phyloP scores from a whole-genome alignment of 768 basidiomycete genomes.

The Collybia sp. region DNA sequence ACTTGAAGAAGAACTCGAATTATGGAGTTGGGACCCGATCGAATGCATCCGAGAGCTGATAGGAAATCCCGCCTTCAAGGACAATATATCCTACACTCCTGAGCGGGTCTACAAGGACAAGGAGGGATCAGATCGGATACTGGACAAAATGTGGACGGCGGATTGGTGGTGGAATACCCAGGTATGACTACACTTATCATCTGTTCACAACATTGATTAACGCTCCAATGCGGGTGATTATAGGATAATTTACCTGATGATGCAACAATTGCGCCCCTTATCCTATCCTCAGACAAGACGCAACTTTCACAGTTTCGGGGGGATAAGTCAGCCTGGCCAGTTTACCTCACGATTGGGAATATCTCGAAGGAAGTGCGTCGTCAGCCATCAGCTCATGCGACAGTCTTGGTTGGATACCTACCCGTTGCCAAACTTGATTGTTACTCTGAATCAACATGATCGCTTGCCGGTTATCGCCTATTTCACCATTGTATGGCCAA shows the following conservation, averaged over 20 bases:
- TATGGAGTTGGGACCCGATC: slow-evolving; percentile 17
- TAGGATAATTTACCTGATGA: slow-evolving; percentile 4
- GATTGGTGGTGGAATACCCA: slow-evolving; percentile 24
- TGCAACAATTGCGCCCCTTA: slow-evolving; percentile 21
- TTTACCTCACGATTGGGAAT: slow-evolving; percentile 33
- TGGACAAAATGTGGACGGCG: background rate
- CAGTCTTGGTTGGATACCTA: slow-evolving; percentile 27
- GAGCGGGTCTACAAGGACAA: slow-evolving; percentile 17
- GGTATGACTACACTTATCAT: slow-evolving; percentile 6
- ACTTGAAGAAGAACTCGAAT: slow-evolving; percentile 12
- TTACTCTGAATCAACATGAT: slow-evolving; percentile 9
- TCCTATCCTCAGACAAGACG: slow-evolving; percentile 21
- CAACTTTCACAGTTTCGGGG: no score
- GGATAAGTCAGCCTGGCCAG: slow-evolving; percentile 29
- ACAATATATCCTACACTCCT: slow-evolving; percentile 18
- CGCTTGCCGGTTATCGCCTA: slow-evolving; percentile 15
- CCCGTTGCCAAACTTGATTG: slow-evolving; percentile 25
- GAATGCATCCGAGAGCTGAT: slow-evolving; percentile 19
- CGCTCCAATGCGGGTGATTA: background rate
- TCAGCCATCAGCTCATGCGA: slow-evolving; percentile 16
- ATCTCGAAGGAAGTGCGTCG: no score
- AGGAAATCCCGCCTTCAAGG: slow-evolving; percentile 23
- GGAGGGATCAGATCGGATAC: slow-evolving; percentile 10
- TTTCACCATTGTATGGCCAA: slow-evolving; percentile 27
- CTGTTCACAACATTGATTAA: background rate